A percentile compares a stretch with the other conserved stretches of the same genome.
These are phyloP conservation scores for Harringtonia aguacate DNA, from an alignment of 2,329 filamentous ascomycete genomes.

Conservation along the genomic window DNA sequence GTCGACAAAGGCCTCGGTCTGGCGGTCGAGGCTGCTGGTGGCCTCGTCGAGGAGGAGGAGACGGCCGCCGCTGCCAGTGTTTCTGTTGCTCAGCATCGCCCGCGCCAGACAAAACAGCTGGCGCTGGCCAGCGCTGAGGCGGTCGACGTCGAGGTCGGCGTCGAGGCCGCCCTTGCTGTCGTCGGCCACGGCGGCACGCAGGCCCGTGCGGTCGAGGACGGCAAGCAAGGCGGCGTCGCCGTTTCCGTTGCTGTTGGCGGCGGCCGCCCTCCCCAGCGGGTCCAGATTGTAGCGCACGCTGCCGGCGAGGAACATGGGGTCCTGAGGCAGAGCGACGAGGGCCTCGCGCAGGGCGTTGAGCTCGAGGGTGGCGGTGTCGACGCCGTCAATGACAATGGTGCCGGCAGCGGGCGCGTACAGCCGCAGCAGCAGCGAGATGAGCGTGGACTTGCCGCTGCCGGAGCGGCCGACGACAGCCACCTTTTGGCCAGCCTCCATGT, in stretches of 20 bases:
- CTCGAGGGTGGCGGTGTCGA: constrained; percentile 21
- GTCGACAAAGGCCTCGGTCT: constrained; percentile 11
- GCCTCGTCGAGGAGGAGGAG: constrained; percentile 34
- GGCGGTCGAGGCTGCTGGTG: constrained; percentile 20
- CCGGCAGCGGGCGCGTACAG: constrained; percentile 32
- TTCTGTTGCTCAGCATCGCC: constrained; percentile 26
- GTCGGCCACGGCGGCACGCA: constrained; percentile 20
- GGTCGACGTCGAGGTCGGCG: constrained; percentile 20
- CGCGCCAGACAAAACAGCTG: constrained; percentile 40
- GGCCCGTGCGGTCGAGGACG: constrained; percentile 12
- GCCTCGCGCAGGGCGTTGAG: constrained; percentile 15
- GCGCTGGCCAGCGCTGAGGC: constrained; percentile 30
- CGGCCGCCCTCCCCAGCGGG: constrained; percentile 24
- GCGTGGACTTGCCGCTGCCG: constrained; percentile 18
- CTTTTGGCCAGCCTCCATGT: constrained; percentile 18
- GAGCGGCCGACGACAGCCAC: constrained; percentile 23
- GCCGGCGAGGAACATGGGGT: constrained; percentile 37
- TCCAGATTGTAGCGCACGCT: constrained; percentile 38
- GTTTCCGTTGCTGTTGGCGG: too few species aligned
- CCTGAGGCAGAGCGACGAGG: constrained; percentile 37
- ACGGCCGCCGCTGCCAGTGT: constrained; percentile 15
- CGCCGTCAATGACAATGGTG: constrained; percentile 30
- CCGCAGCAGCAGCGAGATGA: constrained; percentile 30
- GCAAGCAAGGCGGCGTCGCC: constrained; percentile 20
- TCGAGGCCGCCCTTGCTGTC: constrained; percentile 26